Base-by-base conservation (phyloP, 2,329 filamentous ascomycete species). In the Daldinia eschscholtzii region DNA sequence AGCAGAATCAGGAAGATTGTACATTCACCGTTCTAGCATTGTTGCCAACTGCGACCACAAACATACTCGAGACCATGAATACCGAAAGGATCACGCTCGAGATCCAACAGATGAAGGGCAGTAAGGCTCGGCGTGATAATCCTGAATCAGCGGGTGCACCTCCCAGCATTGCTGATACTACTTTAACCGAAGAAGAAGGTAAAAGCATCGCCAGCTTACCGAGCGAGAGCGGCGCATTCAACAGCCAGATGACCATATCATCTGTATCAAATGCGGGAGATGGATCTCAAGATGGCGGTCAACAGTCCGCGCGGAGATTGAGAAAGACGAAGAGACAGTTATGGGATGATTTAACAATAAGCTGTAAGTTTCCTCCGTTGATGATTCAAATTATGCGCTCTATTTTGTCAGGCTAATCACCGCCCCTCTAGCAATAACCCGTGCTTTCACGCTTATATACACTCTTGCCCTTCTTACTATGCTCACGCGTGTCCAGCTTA, bases 1-100 rank as follows among this genome's bases (percentile, higher is more conserved):
- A 98, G 80, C 96, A 99, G 82, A 99, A 99, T 81, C 96, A 99
- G 80, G 95, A 97, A 79, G 96, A 99, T 81, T 99, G 96, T 82
- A 98, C 95, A 55, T 98, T 97, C 79, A 99, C 96, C 41, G 94
- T 98, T 50, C 90, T 98, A n/a, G 96, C 95, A 33, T 89, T 99
- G 62, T 87, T 99, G 9, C 96, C 96, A 4, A 97, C 95, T 37
- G 93, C 94, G 6, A 94, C 94, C 26, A 90, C 96, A 73, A 95
- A 97, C 78, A 92, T 99, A 75, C 85, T 98, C 76, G 90, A 93
- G 73, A 90, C 92, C 35, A 88, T 98, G 75, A 93, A 97, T 60
- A 97, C 97, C 48, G 96, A 99, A 80, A 90, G 92, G 76, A 93
- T 98, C 76, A 95, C 95, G 4, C 91, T 94, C 73, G 94, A 98